Conservation (phyloP, 768 basidiomycete species). For the Boletus sp. region DNA sequence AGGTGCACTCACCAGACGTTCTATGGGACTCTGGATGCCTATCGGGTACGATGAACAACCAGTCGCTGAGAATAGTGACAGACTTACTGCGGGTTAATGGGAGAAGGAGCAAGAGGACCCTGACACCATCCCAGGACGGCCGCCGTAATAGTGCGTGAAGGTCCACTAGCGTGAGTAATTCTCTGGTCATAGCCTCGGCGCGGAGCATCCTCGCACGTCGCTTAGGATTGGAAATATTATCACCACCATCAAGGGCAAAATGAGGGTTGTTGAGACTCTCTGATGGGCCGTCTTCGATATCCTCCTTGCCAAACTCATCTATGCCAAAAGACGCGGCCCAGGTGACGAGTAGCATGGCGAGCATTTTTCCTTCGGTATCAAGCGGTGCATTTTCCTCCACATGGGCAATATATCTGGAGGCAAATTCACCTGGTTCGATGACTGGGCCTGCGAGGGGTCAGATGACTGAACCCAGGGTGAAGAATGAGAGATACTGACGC, state of each 20-base stretch:
- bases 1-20: slow-evolving; percentile 17
- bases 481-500: slow-evolving; percentile 45
- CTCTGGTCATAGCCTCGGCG: slow-evolving; percentile 67
- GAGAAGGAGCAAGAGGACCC: slow-evolving; percentile 71
- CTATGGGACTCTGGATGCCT: slow-evolving; percentile 29
- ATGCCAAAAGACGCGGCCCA: slow-evolving; percentile 92
- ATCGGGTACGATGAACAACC: slow-evolving; percentile 6
- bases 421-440: slow-evolving; percentile 77
- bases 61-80: not conserved
- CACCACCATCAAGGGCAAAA: slow-evolving; percentile 16
- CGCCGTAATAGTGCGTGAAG: slow-evolving; percentile 71
- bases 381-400: slow-evolving; percentile 58
- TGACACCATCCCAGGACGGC: slow-evolving; percentile 85
- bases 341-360: slow-evolving; percentile 75
- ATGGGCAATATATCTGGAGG: slow-evolving; percentile 66
- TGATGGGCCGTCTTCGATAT: slow-evolving; percentile 6
- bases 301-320: slow-evolving; percentile 65
- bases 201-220: slow-evolving; percentile 48
- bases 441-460: slow-evolving; percentile 63
- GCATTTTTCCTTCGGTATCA: slow-evolving; percentile 68
- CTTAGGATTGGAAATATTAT: slow-evolving; percentile 34
- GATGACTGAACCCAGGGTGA: not conserved
- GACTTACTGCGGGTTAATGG: slow-evolving; percentile 80
- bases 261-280: slow-evolving; percentile 3
- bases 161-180: slow-evolving; percentile 80